Evolutionary conservation across 2,329 filamentous ascomycete species (phyloP), one percentile per base, ranked within the genome.

Genomic region (Rugonectria rugulosa): DNA sequence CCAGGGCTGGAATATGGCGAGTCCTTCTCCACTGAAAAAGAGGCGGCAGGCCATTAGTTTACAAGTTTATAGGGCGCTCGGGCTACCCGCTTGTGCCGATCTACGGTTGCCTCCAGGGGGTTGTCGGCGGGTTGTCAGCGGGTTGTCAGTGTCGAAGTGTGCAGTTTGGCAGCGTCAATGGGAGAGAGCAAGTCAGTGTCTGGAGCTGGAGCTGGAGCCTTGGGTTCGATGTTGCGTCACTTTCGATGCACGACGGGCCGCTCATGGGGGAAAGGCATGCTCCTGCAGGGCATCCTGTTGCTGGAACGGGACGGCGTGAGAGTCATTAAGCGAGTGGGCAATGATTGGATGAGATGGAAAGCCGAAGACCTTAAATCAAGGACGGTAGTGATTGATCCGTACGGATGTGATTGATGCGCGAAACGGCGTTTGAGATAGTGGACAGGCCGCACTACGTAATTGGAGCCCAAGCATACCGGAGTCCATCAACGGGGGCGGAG

Each of bases 11-110:
- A 11, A 27, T 23, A 34, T 24, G 12, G 14, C 27, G 29, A 19
- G 27, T 12, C 10, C 12, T 24, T 17, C 45, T 26, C 52, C 45
- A 37, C 52, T 29, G 23, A 45, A 41, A 34, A 31, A 23, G 36
- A 46, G 36, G 50, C 42, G 36, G 40, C 34, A 41, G 37, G 10
- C 26, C n/a, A 21, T 45, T 40, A 42, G 29, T 34, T 20, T 44
- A 27, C 31, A 37, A 42, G 29, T 34, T 20, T 44, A 27, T 23
- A 37, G 48, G 23, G 36, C 53, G 46, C 46, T 56, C 46, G 53
- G 53, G 46, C 46, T 50, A 34, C 41, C 53, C 53, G 53, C 53
- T 56, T 46, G 41, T 44, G 45, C 40, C 53, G 46, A 36, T 41
- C 29, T 24, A 26, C 37, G 38, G 26, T 36, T 41, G 21, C 34